phyloP scores from a whole-genome alignment of 352 stramenopile genomes.

The Globisporangium recalcitrans region DNA sequence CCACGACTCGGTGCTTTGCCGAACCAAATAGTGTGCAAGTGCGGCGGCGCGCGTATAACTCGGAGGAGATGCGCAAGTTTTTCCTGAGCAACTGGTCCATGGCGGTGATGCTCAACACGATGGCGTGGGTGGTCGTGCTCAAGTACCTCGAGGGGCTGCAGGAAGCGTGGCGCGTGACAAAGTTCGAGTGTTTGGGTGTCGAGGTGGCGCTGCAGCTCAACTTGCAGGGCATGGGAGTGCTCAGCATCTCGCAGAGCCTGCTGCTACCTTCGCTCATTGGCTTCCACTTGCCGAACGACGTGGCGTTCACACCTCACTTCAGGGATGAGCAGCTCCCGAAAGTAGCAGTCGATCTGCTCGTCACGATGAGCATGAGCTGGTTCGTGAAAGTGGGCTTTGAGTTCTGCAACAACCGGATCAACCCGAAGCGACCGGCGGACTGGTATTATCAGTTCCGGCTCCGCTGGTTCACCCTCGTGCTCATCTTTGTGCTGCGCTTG shows the following conservation, averaged over 20 bases:
- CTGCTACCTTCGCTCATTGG: conserved; percentile 30
- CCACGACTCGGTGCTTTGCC: conserved; percentile 29
- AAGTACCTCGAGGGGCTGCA: conserved; percentile 42
- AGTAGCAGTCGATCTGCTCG: conserved; percentile 23
- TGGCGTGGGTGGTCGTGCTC: conserved; percentile 32
- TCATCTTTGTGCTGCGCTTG: conserved; percentile 30
- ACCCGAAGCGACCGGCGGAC: conserved; percentile 22
- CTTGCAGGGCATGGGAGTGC: conserved; percentile 36
- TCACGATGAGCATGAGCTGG: conserved; percentile 50
- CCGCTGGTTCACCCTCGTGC: conserved; percentile 24
- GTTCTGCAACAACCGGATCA: conserved; percentile 31
- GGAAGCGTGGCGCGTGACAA: conserved; percentile 27
- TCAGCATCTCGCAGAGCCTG: conserved; percentile 36
- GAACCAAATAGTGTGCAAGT: conserved; percentile 24
- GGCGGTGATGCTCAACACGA: conserved; percentile 42
- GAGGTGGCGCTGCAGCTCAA: conserved; percentile 39
- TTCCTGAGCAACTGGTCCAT: conserved; percentile 39
- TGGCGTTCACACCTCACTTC: conserved; percentile 22
- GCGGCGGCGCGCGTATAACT: conserved; percentile 5
- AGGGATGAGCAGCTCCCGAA: conserved; percentile 18
- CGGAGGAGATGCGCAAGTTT: conserved; percentile 35
- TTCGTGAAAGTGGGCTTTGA: conserved; percentile 45
- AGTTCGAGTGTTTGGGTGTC: conserved; percentile 31
- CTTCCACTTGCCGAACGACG: conserved; percentile 29
- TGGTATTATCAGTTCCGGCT: conserved; percentile 31